phyloP scores from a whole-genome alignment of 2,329 filamentous ascomycete species.

The Pseudogymnoascus sp. region DNA sequence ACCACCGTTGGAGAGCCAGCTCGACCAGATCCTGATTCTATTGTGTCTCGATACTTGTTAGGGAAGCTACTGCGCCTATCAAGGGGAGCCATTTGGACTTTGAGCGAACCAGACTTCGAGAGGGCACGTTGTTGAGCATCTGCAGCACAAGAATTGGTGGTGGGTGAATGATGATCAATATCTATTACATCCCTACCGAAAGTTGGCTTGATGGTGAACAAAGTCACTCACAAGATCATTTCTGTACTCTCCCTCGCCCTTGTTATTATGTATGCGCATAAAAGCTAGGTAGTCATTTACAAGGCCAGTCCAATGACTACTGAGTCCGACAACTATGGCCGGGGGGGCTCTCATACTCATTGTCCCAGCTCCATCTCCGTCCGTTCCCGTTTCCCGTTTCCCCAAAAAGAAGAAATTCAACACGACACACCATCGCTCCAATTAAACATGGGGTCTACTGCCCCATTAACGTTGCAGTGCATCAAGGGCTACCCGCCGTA shows the following conservation, averaged over 20 bases:
- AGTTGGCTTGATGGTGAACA: not conserved
- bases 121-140: not conserved
- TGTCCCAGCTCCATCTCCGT: not conserved
- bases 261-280: conserved; percentile 2
- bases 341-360: not conserved
- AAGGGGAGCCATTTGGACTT: not conserved
- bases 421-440: not conserved
- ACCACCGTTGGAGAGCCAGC: not conserved
- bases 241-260: not conserved
- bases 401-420: not conserved
- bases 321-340: not conserved
- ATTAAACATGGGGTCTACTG: conserved; percentile 7
- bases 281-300: conserved; percentile 6
- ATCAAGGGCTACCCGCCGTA: not conserved
- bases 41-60: not conserved
- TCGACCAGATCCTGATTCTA: too few species aligned
- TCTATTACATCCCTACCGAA: not conserved
- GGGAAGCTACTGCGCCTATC: not conserved
- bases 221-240: conserved; percentile 2
- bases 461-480: not conserved
- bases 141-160: not conserved
- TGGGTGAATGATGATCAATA: not conserved
- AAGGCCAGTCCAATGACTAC: not conserved
- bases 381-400: not conserved
- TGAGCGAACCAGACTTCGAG: not conserved